phyloP scores from a whole-genome alignment of 768 basidiomycete species.

The Daedaleopsis nitida region DNA sequence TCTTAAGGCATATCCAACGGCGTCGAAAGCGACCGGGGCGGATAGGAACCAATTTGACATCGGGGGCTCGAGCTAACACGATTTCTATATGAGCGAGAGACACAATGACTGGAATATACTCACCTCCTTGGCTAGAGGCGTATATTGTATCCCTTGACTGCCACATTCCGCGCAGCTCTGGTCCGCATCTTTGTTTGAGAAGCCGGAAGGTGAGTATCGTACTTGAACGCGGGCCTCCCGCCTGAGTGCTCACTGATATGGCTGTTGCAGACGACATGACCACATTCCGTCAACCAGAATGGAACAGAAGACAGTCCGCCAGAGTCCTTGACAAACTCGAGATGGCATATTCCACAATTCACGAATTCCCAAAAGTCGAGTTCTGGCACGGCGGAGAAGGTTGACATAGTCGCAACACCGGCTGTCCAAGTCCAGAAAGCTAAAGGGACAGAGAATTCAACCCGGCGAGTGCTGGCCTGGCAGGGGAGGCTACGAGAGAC shows the following conservation, averaged over 20 bases:
- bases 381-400: slow-evolving; percentile 33
- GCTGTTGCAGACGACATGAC: slow-evolving; percentile 82
- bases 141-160: slow-evolving; percentile 60
- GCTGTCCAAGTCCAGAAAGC: background rate
- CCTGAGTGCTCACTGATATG: slow-evolving; percentile 65
- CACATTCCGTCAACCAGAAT: slow-evolving; percentile 90
- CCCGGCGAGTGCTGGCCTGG: too few species aligned
- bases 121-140: slow-evolving; percentile 76
- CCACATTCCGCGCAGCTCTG: slow-evolving; percentile 78
- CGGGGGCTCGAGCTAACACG: slow-evolving; percentile 67
- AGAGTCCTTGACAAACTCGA: slow-evolving; percentile 58
- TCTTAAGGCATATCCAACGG: slow-evolving; percentile 67
- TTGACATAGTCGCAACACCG: slow-evolving; percentile 37
- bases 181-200: slow-evolving; percentile 58
- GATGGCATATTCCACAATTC: slow-evolving; percentile 66
- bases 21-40: slow-evolving; percentile 61
- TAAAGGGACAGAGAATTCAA: background rate
- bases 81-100: background rate
- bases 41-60: slow-evolving; percentile 84
- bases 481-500: background rate
- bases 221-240: background rate
- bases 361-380: slow-evolving; percentile 85
- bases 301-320: slow-evolving; percentile 59
- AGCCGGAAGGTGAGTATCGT: background rate
- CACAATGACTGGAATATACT: slow-evolving; percentile 16